phyloP scores from a whole-genome alignment of 768 basidiomycete genomes.

The Rhodotorula graminis region DNA sequence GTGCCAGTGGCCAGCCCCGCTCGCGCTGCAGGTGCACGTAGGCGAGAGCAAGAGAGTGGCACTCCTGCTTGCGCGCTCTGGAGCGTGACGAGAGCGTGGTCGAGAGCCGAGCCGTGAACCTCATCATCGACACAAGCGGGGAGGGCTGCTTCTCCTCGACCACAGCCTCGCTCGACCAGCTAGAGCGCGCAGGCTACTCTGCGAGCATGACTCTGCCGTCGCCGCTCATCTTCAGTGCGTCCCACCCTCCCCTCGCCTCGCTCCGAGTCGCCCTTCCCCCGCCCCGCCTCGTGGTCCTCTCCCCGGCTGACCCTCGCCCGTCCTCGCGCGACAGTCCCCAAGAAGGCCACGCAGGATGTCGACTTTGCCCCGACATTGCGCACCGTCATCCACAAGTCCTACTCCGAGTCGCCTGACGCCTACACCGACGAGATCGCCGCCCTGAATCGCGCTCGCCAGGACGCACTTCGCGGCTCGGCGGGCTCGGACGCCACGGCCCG shows the following conservation, averaged over 20 bases:
- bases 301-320: constrained; percentile 52
- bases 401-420: constrained; percentile 85
- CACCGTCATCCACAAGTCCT: constrained; percentile 78
- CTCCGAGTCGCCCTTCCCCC: not conserved
- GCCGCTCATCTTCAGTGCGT: constrained; percentile 20
- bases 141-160: not conserved
- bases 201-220: constrained; percentile 4
- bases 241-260: not conserved
- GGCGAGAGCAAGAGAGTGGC: too few species aligned
- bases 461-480: constrained; percentile 82
- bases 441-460: constrained; percentile 86
- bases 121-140: too few species aligned
- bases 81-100: too few species aligned
- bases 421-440: constrained; percentile 77
- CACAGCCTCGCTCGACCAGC: not conserved
- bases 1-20: too few species aligned
- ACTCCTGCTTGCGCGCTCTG: too few species aligned
- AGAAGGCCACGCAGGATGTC: constrained; percentile 91
- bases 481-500: constrained; percentile 80
- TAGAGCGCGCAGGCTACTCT: too few species aligned
- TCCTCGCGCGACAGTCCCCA: constrained; percentile 64
- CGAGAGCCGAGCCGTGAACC: too few species aligned
- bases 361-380: constrained; percentile 91
- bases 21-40: too few species aligned
- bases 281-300: too few species aligned